Evolutionary conservation across 192 early-diverging fungal species (phyloP).

Genomic region (Backusella australiensis): DNA sequence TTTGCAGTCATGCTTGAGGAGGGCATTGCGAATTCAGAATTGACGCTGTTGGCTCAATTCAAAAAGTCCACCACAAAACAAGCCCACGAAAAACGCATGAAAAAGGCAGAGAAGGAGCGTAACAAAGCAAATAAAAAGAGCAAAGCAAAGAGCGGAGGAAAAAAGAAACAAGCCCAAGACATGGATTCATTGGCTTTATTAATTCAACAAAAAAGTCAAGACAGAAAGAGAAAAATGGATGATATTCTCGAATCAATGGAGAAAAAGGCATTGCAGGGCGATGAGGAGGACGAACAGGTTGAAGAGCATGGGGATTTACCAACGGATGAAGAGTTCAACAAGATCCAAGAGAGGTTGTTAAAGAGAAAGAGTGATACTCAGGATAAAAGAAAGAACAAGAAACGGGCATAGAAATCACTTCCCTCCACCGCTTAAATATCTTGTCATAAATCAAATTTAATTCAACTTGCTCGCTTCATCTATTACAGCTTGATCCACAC

Average conservation of each 20-base stretch:
- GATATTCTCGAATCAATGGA: conserved; percentile 59
- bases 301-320: conserved; percentile 48
- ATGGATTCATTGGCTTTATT: conserved; percentile 50
- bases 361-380: conserved; percentile 32
- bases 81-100: conserved; percentile 47
- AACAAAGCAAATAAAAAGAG: conserved; percentile 57
- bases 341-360: conserved; percentile 56
- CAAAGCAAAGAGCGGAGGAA: conserved; percentile 52
- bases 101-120: conserved; percentile 62
- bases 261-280: conserved; percentile 42
- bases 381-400: not conserved
- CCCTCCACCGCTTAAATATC: not conserved
- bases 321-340: conserved; percentile 64
- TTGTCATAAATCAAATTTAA: not conserved
- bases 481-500: not conserved
- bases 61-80: conserved; percentile 48
- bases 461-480: not conserved
- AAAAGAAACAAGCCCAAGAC: conserved; percentile 38
- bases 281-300: conserved; percentile 55
- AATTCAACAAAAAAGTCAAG: conserved; percentile 47
- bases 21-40: conserved; percentile 57
- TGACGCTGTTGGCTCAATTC: conserved; percentile 52
- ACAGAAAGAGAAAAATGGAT: conserved; percentile 54
- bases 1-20: conserved; percentile 60
- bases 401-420: not conserved